phyloP scores from a whole-genome alignment of 768 basidiomycete genomes.

The Pleurotus tuber-regium region DNA sequence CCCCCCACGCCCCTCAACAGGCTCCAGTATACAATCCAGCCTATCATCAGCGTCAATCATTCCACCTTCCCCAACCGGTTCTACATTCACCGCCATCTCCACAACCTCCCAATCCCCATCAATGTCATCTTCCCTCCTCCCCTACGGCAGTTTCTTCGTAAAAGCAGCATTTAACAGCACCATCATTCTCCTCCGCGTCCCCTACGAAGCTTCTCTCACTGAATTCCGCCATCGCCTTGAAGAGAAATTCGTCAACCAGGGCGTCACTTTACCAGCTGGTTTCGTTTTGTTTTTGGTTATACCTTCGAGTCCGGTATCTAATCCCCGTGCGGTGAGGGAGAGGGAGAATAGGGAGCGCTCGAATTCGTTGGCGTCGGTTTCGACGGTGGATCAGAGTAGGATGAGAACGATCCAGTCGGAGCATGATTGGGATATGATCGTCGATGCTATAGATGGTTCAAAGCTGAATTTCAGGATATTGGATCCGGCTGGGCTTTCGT shows the following conservation, averaged over 20 bases:
- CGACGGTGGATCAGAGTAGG: constrained; percentile 22
- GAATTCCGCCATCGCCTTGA: constrained; percentile 58
- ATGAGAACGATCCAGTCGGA: constrained; percentile 51
- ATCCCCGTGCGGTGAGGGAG: constrained; percentile 13
- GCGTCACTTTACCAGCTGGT: constrained; percentile 45
- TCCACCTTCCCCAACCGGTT: constrained; percentile 21
- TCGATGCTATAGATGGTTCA: constrained; percentile 37
- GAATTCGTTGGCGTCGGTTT: constrained; percentile 30
- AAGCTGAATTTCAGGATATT: constrained; percentile 62
- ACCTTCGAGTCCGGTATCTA: constrained; percentile 23
- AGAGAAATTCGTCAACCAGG: constrained; percentile 62
- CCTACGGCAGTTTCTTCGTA: constrained; percentile 39
- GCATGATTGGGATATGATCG: constrained; percentile 56
- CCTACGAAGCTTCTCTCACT: constrained; percentile 41
- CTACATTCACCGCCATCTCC: constrained; percentile 22
- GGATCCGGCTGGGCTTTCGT: constrained; percentile 27
- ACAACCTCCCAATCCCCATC: constrained; percentile 28
- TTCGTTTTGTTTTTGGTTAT: constrained; percentile 59
- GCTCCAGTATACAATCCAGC: constrained; percentile 21
- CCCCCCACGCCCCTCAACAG: constrained; percentile 24
- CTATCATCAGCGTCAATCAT: constrained; percentile 13
- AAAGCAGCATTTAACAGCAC: constrained; percentile 63
- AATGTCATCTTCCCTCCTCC: constrained; percentile 21
- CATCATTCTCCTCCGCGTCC: constrained; percentile 60
- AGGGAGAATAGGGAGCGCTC: constrained; percentile 31